Base-by-base conservation (phyloP, 2,329 filamentous ascomycete genomes). In the Aphanoascus verrucosus region DNA sequence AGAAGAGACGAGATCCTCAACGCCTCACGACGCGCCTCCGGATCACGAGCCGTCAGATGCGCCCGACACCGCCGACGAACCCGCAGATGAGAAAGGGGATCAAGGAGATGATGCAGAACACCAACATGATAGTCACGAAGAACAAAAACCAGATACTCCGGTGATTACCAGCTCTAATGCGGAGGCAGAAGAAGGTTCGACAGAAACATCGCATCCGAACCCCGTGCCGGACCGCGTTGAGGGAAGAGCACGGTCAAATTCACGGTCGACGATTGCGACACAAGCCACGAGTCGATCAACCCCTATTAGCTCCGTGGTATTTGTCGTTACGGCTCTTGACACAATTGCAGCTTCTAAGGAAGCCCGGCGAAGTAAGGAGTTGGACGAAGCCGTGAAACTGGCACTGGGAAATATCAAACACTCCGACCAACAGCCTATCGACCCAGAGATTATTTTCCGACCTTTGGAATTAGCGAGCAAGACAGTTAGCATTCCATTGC, bases 251-350 rank as follows among this genome's bases (percentile, higher is more conserved):
- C 74, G 80, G 55, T 82, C 81, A 14, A 80, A 82, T 65, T 83
- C 80, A 31, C 74, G 78, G 58, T 82, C 80, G 15, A 82, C 80
- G 2, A 77, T 76, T 17, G 71, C 74, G 2, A 76, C 74, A 9
- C 74, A 74, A 37, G 70, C 69, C 32, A 73, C 74, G 20, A 75
- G 74, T 12, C 70, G 76, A 43, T 74, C 75, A 64, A 79, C 82
- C 66, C 85, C 82, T 62, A 85, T 94, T 75, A 94, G 85, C 78
- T 97, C 93, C 61, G 84, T 94, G 64, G 90, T 96, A 64, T 98
- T 98, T 68, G 88, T 98, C 64, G 84, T 94, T 65, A 90, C 87
- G 65, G 91, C 93, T 38, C 75, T 98, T 66, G 93, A 96, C 76
- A 84, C 84, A 67, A 96, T 98, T 65, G 87, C 86, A 56, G 80